These are phyloP conservation scores for Pichia cabralensis DNA, from an alignment of 805 yeast genomes.

Conservation along the genomic window DNA sequence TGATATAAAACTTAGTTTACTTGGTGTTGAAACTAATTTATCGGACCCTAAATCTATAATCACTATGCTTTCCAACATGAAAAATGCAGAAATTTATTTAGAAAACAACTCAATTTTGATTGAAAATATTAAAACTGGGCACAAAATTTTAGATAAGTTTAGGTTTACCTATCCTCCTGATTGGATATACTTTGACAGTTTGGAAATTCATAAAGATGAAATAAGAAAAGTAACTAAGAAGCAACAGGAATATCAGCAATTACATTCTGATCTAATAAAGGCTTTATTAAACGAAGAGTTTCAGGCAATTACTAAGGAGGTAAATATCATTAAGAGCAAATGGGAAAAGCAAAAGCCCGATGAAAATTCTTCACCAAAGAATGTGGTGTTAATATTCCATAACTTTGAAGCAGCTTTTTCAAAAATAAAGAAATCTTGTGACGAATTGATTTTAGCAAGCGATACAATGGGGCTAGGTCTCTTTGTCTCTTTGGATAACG, in stretches of 20 bases:
- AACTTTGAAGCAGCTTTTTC: constrained; percentile 15
- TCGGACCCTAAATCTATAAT: no score
- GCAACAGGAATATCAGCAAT: constrained; percentile 1
- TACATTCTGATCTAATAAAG: constrained; percentile 3
- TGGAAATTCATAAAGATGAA: constrained; percentile 33
- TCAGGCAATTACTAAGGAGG: background rate
- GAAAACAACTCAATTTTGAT: background rate
- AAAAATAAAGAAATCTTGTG: constrained; percentile 9
- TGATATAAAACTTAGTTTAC: no score
- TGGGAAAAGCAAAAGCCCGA: constrained; percentile 29
- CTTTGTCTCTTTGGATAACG: constrained; percentile 16
- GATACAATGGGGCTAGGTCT: constrained; percentile 21
- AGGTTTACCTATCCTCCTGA: constrained; percentile 38
- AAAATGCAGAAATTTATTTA: constrained; percentile 18
- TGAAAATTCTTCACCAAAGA: constrained; percentile 30
- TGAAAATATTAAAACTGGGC: constrained; percentile 20
- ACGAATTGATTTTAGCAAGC: constrained; percentile 26
- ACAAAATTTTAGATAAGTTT: constrained; percentile 24
- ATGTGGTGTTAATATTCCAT: constrained; percentile 33
- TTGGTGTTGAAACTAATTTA: no score
- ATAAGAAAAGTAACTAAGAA: background rate
- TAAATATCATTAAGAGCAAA: background rate
- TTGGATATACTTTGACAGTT: constrained; percentile 57
- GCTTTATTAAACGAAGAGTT: constrained; percentile 5
- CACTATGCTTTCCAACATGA: constrained; percentile 30